Evolutionary conservation across 495 filamentous ascomycete genomes (phyloP), one percentile per base, ranked within the genome.

Genomic region (Corynascus novoguineensis): DNA sequence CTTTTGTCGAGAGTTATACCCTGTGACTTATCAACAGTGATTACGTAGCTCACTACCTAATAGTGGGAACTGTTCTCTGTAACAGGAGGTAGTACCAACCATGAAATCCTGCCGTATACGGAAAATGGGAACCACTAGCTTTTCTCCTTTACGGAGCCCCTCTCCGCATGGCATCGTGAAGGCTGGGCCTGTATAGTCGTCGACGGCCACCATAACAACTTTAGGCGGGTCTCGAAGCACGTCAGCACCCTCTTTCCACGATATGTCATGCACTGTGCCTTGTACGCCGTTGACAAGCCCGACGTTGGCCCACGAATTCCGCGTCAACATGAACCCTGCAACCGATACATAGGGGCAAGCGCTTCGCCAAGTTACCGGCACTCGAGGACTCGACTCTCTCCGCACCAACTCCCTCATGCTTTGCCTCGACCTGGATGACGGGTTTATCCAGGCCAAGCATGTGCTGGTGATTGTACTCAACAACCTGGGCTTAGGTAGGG

Each of bases 11-110:
- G 75, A n/a, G 91, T 95, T 62, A 93, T 89, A 1, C 90, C 91
- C 64, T 96, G 91, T 7, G 90, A 90, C 72, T 96, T 96, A 73
- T 96, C 90, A 55, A 96, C 93, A 1, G 86, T 91, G 15, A 96
- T 73, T 17, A 90, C 90, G 88, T 90, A 96, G 0, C 90, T 90
- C 3, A 95, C 77, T 53, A 50, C 53, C n/a, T 42, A 95, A 93
- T 19, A 96, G 76, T 3, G 91, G 86, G 63, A 89, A 61, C 63
- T 90, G 86, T 34, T 40, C 49, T 40, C 4, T 67, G 15, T 12
- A 29, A 21, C 31, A 52, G 15, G 45, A 42, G 34, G 41, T 50
- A 46, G 34, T 25, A 9, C 32, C 49, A 10, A 51, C 32, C 49
- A 8, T 51, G 49, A 51, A 38, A 0, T 51, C 32, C 22, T 40